Conservation (phyloP, 169 alveolate genomes). For the Plasmodium adleri region DNA sequence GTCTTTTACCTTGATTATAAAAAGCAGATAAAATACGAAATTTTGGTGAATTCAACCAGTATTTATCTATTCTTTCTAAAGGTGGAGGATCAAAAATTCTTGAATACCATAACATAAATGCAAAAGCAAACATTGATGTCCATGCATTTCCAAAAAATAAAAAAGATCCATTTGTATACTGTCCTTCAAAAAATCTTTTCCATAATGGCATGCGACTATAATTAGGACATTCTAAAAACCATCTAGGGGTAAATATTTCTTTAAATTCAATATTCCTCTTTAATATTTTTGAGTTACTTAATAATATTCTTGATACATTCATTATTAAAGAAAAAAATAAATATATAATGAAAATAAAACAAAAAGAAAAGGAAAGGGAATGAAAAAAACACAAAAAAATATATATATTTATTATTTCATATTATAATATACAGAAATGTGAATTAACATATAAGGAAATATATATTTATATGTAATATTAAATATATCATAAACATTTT, state of each 20-base stretch:
- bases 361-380: too few species aligned
- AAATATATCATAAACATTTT: too few species aligned
- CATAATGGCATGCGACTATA: constrained; percentile 89
- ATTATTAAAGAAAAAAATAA: background rate
- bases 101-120: constrained; percentile 87
- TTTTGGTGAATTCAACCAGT: constrained; percentile 90
- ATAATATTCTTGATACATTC: constrained; percentile 43
- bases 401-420: too few species aligned
- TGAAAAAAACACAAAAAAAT: too few species aligned
- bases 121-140: constrained; percentile 91
- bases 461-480: too few species aligned
- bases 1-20: constrained; percentile 91
- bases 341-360: too few species aligned
- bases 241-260: constrained; percentile 83
- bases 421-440: too few species aligned
- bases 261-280: constrained; percentile 82
- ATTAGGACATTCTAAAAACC: constrained; percentile 91
- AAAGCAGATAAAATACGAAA: constrained; percentile 90
- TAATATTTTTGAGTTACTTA: constrained; percentile 34
- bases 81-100: constrained; percentile 91
- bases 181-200: constrained; percentile 90
- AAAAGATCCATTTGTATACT: constrained; percentile 86
- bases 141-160: constrained; percentile 90
- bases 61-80: constrained; percentile 88
- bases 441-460: too few species aligned